Evolutionary conservation across 2,329 filamentous ascomycete species (phyloP).

Genomic region (Monosporascus sp.): DNA sequence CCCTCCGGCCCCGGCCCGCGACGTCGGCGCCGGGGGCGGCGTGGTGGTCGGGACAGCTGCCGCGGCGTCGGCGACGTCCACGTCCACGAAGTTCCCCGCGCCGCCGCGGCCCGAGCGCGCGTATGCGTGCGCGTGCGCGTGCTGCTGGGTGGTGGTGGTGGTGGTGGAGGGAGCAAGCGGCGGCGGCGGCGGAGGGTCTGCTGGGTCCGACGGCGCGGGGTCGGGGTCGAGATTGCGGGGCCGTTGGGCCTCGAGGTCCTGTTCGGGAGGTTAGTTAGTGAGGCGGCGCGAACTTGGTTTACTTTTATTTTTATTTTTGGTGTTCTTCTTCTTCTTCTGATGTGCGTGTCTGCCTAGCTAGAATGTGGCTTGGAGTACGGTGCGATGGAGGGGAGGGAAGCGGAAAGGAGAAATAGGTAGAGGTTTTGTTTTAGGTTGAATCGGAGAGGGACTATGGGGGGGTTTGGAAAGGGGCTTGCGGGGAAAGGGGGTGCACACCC

Average conservation of each 20-base stretch:
- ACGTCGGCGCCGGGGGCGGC: conserved; percentile 4
- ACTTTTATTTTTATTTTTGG: background rate
- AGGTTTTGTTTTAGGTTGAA: too few species aligned
- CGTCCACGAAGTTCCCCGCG: conserved; percentile 53
- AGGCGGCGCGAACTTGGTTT: background rate
- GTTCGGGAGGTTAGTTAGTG: background rate
- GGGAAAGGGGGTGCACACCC: conserved; percentile 13
- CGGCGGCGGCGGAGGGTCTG: conserved; percentile 13
- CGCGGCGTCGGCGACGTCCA: conserved; percentile 27
- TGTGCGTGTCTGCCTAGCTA: too few species aligned
- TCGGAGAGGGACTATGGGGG: background rate
- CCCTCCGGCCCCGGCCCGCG: conserved; percentile 9
- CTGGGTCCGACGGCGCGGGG: conserved; percentile 15
- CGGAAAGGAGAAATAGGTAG: background rate
- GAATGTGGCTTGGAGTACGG: too few species aligned
- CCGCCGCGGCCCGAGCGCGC: conserved; percentile 51
- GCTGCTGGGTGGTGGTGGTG: conserved; percentile 5
- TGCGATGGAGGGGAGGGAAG: background rate
- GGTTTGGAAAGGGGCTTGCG: background rate
- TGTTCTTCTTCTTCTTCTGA: background rate
- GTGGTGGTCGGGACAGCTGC: conserved; percentile 1
- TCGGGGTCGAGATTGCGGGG: conserved; percentile 6
- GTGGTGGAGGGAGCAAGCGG: conserved; percentile 12
- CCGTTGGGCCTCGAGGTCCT: conserved; percentile 29
- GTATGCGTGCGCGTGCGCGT: conserved; percentile 26